Evolutionary conservation across 257 asterid genomes (phyloP).

Genomic region (Fraxinus pennsylvanica): DNA sequence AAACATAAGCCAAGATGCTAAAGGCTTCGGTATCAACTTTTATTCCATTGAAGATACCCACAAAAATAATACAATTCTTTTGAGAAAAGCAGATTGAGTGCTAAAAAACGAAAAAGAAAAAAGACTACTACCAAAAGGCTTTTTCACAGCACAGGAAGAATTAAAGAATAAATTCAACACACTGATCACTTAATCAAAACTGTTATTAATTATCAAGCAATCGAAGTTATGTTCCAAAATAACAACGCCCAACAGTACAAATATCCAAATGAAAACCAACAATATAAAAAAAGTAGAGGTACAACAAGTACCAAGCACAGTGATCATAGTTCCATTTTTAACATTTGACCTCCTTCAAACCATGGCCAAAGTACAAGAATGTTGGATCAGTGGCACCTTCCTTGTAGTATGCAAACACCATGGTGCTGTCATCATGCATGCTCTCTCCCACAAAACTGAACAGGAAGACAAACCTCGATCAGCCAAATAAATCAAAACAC

Average conservation of each 20-base stretch:
- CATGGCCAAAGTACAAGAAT: conserved; percentile 71
- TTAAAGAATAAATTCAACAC: neutral
- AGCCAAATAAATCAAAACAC: neutral
- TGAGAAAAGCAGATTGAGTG: no score
- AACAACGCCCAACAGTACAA: neutral
- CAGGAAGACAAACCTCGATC: neutral
- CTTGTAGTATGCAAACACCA: conserved; percentile 90
- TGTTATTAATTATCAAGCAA: conserved; percentile 10
- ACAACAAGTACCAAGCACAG: neutral
- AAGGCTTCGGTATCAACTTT: no score
- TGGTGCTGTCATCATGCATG: conserved; percentile 66
- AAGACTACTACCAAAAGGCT: no score
- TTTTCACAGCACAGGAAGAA: neutral
- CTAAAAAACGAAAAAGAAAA: no score
- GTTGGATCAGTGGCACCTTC: conserved; percentile 85
- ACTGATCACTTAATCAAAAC: conserved; percentile 21
- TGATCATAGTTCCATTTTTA: conserved; percentile 23
- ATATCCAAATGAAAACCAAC: neutral
- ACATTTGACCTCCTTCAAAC: conserved; percentile 87
- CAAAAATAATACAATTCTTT: no score
- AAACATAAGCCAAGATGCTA: no score
- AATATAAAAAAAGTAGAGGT: conserved; percentile 20
- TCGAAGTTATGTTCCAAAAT: neutral
- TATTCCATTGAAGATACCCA: no score
- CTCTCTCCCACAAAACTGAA: conserved; percentile 86